Conservation (phyloP, 441 rosid genomes). For the Adansonia rubrostipa region DNA sequence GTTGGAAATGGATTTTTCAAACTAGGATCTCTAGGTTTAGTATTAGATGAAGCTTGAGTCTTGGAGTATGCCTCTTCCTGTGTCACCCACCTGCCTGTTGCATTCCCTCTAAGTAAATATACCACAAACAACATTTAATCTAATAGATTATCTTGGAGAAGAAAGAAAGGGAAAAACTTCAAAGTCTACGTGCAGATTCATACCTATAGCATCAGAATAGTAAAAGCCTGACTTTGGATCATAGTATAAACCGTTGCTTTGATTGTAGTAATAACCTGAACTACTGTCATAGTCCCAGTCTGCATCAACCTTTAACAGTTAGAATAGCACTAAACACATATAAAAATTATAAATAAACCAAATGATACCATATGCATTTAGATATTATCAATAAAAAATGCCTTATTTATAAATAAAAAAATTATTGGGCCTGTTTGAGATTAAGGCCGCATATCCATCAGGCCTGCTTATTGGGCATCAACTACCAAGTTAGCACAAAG, state of each 20-base stretch:
- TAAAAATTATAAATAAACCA: slow-evolving; percentile 19
- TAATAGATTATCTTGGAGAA: slow-evolving; percentile 2
- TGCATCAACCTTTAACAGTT: slow-evolving; percentile 53
- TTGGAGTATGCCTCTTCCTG: slow-evolving; percentile 80
- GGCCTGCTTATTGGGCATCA: slow-evolving; percentile 27
- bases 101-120: slow-evolving; percentile 39
- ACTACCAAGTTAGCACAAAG: slow-evolving; percentile 29
- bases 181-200: neutral
- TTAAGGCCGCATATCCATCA: slow-evolving; percentile 32
- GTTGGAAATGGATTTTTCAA: slow-evolving; percentile 43
- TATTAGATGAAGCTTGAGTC: slow-evolving; percentile 41
- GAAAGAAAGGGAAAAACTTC: neutral
- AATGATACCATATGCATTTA: neutral
- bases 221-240: slow-evolving; percentile 91
- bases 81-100: slow-evolving; percentile 87
- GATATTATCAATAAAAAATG: neutral
- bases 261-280: slow-evolving; percentile 74
- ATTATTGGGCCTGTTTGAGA: slow-evolving; percentile 34
- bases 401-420: slow-evolving; percentile 14
- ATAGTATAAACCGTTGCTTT: slow-evolving; percentile 57
- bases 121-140: slow-evolving; percentile 20
- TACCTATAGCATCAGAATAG: slow-evolving; percentile 84
- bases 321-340: slow-evolving; percentile 31
- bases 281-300: slow-evolving; percentile 73
- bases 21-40: slow-evolving; percentile 44